phyloP scores from a whole-genome alignment of 1,284 basidiomycete genomes.

The Tremellales sp. region DNA sequence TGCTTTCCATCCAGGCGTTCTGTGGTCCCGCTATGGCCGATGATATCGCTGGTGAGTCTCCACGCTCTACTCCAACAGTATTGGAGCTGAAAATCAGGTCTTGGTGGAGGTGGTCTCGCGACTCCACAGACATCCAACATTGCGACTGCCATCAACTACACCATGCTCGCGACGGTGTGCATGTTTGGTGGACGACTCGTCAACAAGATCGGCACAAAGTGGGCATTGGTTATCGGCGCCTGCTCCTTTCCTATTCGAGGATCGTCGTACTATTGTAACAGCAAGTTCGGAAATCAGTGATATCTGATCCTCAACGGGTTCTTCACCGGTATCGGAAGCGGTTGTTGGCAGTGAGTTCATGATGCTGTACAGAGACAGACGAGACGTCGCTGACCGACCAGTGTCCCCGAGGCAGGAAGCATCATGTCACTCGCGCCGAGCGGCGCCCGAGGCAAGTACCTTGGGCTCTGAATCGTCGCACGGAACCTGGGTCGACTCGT shows the following conservation, averaged over 20 bases:
- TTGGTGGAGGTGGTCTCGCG: constrained; percentile 17
- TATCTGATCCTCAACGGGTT: constrained; percentile 15
- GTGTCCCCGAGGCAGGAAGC: constrained; percentile 23
- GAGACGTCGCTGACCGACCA: too few species aligned
- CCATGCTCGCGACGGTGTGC: constrained; percentile 8
- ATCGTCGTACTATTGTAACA: constrained; percentile 19
- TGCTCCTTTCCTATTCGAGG: constrained; percentile 19
- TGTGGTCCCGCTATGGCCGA: constrained; percentile 18
- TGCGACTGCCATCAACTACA: constrained; percentile 13
- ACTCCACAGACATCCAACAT: constrained; percentile 12
- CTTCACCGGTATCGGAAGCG: constrained; percentile 13
- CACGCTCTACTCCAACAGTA: neutral
- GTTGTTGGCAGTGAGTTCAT: constrained; percentile 10
- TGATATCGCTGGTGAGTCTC: constrained; percentile 8
- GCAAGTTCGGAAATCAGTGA: constrained; percentile 18
- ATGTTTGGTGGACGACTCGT: constrained; percentile 16
- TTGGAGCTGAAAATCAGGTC: neutral
- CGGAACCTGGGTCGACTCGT: constrained; percentile 19
- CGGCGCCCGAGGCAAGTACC: constrained; percentile 16
- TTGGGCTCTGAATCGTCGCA: constrained; percentile 16
- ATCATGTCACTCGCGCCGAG: constrained; percentile 24
- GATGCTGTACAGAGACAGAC: neutral
- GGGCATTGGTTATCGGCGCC: constrained; percentile 18
- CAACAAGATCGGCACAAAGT: constrained; percentile 17
- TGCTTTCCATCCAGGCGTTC: constrained; percentile 15